Evolutionary conservation across 768 basidiomycete genomes (phyloP), one percentile per base, ranked within the genome.

Genomic region (Lactarius sp.): DNA sequence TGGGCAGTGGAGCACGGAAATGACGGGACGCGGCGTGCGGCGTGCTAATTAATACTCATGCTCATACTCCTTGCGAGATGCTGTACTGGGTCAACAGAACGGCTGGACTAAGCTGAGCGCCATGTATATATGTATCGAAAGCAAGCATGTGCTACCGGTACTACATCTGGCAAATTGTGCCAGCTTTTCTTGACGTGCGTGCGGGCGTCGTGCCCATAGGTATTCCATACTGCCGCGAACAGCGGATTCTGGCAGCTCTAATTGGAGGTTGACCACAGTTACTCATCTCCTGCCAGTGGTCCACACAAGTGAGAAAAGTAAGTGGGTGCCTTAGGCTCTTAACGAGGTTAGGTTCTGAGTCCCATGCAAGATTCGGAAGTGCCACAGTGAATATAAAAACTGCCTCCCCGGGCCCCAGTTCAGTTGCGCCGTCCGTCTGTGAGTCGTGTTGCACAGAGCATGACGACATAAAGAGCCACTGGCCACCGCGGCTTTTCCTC

Each of bases 1-100:
- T 52, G n/a, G 36, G 51, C 6, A 41, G 42, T 39, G 44, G n/a
- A n/a, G n/a, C 57, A 49, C 58, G 52, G 52, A 22, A 62, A 56
- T 56, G 39, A 54, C 39, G 33, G 53, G 60, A 7, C n/a, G 42
- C 31, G n/a, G 51, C 4, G 47, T 36, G 27, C 52, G 42, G 27
- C 42, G 18, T 47, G 34, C 34, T 3, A 36, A 52, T 16, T 52
- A 20, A 47, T n/a, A 52, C 42, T 41, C 18, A 13, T 37, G 16
- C 4, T 13, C 27, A n/a, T 39, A 50, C 39, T 16, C 50, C 37
- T 6, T 37, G 46, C 49, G 20, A 51, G 50, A 34, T 33, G 14
- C 13, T 33, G 7, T 34, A 53, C 44, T 42, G 59, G 34, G 20
- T 37, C 34, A 27, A 60, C 18, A 52, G 52, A 22, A 12, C 34